Evolutionary conservation across 2,329 filamentous ascomycete species (phyloP).

Genomic region (Calonectria henricotiae): DNA sequence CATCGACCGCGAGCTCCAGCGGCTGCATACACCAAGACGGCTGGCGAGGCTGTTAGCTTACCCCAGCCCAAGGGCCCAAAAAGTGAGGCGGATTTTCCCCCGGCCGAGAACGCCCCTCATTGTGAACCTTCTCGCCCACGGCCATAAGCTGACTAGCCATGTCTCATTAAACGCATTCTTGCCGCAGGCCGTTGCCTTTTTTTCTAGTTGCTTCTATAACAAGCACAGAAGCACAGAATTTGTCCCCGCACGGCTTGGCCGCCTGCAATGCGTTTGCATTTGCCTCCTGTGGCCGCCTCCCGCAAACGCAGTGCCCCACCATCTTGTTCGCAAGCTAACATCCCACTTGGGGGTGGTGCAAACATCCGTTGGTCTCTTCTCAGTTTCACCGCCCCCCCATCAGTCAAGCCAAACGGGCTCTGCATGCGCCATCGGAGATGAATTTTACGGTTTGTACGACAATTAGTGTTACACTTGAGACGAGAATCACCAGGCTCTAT

Average conservation of each 20-base stretch:
- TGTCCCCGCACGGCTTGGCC: neutral
- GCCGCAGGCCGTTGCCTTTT: constrained; percentile 9
- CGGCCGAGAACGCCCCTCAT: constrained; percentile 17
- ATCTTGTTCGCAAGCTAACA: constrained; percentile 1
- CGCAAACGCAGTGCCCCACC: neutral
- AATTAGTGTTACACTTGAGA: no score
- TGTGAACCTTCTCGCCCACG: constrained; percentile 1
- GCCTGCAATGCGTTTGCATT: constrained; percentile 16
- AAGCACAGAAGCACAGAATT: no score
- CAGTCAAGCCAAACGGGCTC: neutral
- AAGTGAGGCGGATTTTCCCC: constrained; percentile 19
- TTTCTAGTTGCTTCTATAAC: constrained; percentile 16
- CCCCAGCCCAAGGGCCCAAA: neutral
- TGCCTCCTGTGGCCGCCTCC: neutral
- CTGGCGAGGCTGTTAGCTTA: constrained; percentile 12
- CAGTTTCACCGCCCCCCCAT: constrained; percentile 8
- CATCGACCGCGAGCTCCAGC: constrained; percentile 1
- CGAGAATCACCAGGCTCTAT: neutral
- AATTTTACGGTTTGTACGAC: neutral
- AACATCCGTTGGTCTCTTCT: neutral
- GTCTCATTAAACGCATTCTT: neutral
- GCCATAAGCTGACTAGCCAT: neutral
- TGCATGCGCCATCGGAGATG: neutral
- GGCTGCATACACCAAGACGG: constrained; percentile 14
- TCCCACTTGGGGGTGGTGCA: neutral